Conservation (phyloP, 2,329 filamentous ascomycete species). For the Stylonectria norvegica region DNA sequence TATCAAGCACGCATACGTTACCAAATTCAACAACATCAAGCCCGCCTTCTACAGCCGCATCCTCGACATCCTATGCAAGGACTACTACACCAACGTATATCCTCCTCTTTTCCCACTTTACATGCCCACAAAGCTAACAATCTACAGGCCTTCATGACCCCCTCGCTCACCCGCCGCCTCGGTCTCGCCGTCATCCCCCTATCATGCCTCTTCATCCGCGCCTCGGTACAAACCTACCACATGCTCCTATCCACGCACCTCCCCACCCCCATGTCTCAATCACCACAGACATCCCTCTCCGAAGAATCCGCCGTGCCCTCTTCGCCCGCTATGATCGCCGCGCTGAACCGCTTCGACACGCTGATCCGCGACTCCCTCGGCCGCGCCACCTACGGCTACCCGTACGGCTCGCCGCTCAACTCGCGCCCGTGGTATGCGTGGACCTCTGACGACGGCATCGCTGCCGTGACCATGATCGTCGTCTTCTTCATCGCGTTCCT, state of each 20-base stretch:
- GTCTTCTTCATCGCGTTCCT: slow-evolving; percentile 84
- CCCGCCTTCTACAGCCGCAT: slow-evolving; percentile 86
- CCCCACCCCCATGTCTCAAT: slow-evolving; percentile 65
- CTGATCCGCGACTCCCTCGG: slow-evolving; percentile 74
- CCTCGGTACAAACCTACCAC: slow-evolving; percentile 92
- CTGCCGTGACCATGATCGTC: slow-evolving; percentile 74
- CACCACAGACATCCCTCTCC: slow-evolving; percentile 62
- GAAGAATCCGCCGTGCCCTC: slow-evolving; percentile 60
- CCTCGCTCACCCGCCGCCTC: slow-evolving; percentile 83
- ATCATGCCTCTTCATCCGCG: slow-evolving; percentile 91
- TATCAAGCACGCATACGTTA: slow-evolving; percentile 96
- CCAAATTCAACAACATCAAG: slow-evolving; percentile 97
- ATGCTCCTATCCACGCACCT: slow-evolving; percentile 93
- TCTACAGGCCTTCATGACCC: slow-evolving; percentile 78
- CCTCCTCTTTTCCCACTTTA: not conserved
- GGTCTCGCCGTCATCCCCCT: slow-evolving; percentile 89
- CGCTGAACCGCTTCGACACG: slow-evolving; percentile 74
- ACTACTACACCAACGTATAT: slow-evolving; percentile 90
- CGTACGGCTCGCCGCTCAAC: slow-evolving; percentile 39
- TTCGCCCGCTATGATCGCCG: slow-evolving; percentile 72
- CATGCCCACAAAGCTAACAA: slow-evolving; percentile 15
- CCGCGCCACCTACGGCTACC: slow-evolving; percentile 64
- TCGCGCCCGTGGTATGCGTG: slow-evolving; percentile 50
- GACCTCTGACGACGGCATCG: slow-evolving; percentile 70
- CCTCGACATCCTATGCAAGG: slow-evolving; percentile 90